Evolutionary conservation across 1,139 yeast species (phyloP).

Genomic region (Debaryomyces coudertii): DNA sequence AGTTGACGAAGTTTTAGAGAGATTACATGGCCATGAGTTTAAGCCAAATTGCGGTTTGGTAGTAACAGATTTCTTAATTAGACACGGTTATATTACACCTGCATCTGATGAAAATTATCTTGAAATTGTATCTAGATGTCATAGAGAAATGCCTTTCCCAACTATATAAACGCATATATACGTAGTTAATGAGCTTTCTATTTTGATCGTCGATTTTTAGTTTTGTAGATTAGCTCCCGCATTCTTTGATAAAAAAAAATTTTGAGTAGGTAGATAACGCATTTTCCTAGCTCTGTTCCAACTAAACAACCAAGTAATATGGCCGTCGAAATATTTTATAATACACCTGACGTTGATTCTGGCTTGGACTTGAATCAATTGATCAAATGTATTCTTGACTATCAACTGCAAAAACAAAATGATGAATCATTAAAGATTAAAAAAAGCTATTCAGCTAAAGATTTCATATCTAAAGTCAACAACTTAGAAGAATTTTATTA

Average conservation of each 20-base stretch:
- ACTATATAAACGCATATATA: slow-evolving; percentile 22
- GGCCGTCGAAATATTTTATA: background rate
- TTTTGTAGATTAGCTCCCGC: slow-evolving; percentile 1
- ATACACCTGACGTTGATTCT: slow-evolving; percentile 3
- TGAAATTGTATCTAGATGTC: slow-evolving; percentile 61
- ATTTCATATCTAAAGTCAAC: slow-evolving; percentile 18
- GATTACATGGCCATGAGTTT: slow-evolving; percentile 60
- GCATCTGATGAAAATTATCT: slow-evolving; percentile 65
- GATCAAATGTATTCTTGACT: slow-evolving; percentile 5
- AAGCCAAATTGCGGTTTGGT: slow-evolving; percentile 89
- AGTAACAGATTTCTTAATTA: slow-evolving; percentile 76
- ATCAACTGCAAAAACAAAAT: background rate
- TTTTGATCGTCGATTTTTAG: background rate
- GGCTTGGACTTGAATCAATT: slow-evolving; percentile 6
- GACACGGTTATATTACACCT: slow-evolving; percentile 71
- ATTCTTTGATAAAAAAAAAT: background rate
- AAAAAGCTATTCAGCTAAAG: slow-evolving; percentile 7
- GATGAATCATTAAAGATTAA: background rate
- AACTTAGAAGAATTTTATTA: slow-evolving; percentile 25
- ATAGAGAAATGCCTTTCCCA: slow-evolving; percentile 75
- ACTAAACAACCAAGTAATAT: background rate
- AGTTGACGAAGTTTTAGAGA: slow-evolving; percentile 55
- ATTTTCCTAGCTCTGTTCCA: background rate
- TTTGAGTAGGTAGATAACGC: background rate
- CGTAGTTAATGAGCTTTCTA: no score